A percentile compares a stretch with the other conserved stretches of the same genome.
phyloP scores from a whole-genome alignment of 2,329 filamentous ascomycete species.

The Penicillium sp. region DNA sequence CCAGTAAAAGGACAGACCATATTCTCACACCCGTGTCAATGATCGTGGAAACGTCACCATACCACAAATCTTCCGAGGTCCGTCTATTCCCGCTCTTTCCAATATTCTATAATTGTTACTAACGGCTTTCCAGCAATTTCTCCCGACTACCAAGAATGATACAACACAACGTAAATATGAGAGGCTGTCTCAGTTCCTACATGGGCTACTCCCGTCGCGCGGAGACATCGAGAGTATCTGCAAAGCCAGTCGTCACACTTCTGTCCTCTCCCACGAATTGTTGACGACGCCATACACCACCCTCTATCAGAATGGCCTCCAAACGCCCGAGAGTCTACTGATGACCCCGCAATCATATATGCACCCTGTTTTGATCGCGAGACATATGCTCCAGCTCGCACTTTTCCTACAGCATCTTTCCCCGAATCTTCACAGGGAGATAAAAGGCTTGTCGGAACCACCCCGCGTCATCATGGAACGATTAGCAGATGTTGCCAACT shows the following conservation, averaged over 20 bases:
- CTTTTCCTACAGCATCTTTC: constrained; percentile 50
- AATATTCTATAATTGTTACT: too few relatives aligned
- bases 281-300: constrained; percentile 34
- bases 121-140: too few relatives aligned
- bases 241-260: constrained; percentile 28
- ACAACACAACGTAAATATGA: constrained; percentile 7
- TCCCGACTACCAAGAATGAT: too few relatives aligned
- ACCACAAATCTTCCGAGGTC: background rate
- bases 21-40: too few relatives aligned
- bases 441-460: constrained; percentile 20
- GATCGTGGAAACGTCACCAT: background rate
- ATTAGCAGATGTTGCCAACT: constrained; percentile 30
- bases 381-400: constrained; percentile 48
- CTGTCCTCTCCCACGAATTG: constrained; percentile 35
- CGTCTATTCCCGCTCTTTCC: too few relatives aligned
- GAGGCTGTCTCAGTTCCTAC: constrained; percentile 31
- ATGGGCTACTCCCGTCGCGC: constrained; percentile 40
- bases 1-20: too few relatives aligned
- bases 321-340: constrained; percentile 22
- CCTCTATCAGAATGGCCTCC: constrained; percentile 34
- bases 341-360: constrained; percentile 20
- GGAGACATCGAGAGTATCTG: constrained; percentile 41
- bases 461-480: constrained; percentile 27
- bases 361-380: constrained; percentile 52
- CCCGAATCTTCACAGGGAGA: constrained; percentile 13